These are phyloP conservation scores for Scheffersomyces illinoinensis DNA, from an alignment of 1,139 yeast genomes.

Conservation along the genomic window DNA sequence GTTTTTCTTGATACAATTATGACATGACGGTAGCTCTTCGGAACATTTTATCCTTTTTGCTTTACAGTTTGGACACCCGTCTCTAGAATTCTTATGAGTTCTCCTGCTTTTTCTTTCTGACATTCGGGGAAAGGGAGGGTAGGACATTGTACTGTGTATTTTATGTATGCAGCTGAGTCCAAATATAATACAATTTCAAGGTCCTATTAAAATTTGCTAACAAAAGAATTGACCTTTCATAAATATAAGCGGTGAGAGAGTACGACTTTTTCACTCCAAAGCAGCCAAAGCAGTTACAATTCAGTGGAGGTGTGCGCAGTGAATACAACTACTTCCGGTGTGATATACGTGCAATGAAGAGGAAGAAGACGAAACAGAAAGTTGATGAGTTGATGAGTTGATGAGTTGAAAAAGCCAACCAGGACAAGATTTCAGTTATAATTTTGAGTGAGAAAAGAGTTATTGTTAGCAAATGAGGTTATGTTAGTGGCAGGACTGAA, in stretches of 20 bases:
- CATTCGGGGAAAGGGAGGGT: constrained; percentile 3
- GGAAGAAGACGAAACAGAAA: background rate
- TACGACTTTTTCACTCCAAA: background rate
- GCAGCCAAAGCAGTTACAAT: background rate
- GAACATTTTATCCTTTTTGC: constrained; percentile 45
- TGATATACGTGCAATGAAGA: background rate
- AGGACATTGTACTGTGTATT: constrained; percentile 3
- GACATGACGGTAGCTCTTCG: constrained; percentile 46
- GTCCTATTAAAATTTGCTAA: background rate
- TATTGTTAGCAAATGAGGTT: background rate
- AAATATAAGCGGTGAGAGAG: background rate
- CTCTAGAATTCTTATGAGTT: constrained; percentile 47
- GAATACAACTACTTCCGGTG: background rate
- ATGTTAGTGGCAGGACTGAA: background rate
- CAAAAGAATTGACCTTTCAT: background rate
- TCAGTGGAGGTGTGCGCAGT: background rate
- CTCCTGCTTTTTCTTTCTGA: constrained; percentile 41
- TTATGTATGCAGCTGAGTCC: background rate
- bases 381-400: background rate
- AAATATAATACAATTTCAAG: background rate
- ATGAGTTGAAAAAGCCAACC: background rate
- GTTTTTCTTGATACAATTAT: constrained; percentile 39
- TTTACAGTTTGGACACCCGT: constrained; percentile 50
- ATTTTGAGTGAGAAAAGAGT: background rate
- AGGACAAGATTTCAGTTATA: background rate